Evolutionary conservation across 169 alveolate species (phyloP).

Genomic region (Hepatocystis sp.): DNA sequence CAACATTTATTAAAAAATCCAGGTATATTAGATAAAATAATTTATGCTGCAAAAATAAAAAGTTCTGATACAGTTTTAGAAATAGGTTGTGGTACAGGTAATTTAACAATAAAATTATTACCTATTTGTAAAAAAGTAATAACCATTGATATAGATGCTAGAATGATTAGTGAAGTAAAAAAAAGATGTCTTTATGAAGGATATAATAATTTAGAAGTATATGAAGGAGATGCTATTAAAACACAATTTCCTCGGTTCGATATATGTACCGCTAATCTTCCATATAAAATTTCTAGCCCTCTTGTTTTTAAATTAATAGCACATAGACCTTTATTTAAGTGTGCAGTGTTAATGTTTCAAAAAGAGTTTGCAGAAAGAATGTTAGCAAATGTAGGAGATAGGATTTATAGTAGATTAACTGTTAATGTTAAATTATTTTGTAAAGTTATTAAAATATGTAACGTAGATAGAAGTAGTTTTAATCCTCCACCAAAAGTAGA

Average conservation of each 20-base stretch:
- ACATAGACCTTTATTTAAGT: constrained; percentile 96
- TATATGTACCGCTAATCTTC: constrained; percentile 99
- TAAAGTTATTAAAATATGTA: constrained; percentile 92
- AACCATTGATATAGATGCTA: constrained; percentile 98
- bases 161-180: constrained; percentile 99
- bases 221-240: constrained; percentile 96
- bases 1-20: constrained; percentile 99
- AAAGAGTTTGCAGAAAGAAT: constrained; percentile 99
- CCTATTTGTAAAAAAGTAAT: constrained; percentile 97
- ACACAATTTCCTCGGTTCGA: constrained; percentile 96
- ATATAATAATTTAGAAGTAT: constrained; percentile 89
- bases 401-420: constrained; percentile 97
- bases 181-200: constrained; percentile 94
- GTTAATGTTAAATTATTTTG: constrained; percentile 96
- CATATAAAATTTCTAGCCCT: constrained; percentile 99
- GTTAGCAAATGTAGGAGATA: constrained; percentile 95
- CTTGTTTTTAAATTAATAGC: constrained; percentile 97
- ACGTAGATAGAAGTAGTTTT: constrained; percentile 96
- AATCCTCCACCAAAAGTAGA: constrained; percentile 99
- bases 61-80: constrained; percentile 98
- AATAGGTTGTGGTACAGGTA: constrained; percentile 99
- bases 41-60: constrained; percentile 96
- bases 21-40: constrained; percentile 95
- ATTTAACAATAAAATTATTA: constrained; percentile 95
- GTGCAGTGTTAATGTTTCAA: constrained; percentile 99